Evolutionary conservation across 2,329 filamentous ascomycete species (phyloP).

Genomic region (Arthrobotrys pseudoclavata): DNA sequence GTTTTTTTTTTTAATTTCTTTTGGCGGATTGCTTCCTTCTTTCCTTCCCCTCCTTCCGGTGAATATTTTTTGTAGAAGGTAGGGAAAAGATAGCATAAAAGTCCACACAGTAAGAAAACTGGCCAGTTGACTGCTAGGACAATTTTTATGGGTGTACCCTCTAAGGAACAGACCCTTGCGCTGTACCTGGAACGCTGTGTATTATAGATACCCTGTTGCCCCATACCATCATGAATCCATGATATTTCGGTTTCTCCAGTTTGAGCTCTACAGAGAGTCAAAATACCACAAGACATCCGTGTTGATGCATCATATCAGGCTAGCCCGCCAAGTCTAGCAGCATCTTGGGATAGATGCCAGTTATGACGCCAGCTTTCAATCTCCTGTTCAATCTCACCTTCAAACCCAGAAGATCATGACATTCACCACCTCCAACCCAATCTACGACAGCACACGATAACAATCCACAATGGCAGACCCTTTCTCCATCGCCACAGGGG

Average conservation of each 20-base stretch:
- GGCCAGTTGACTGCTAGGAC: too few species aligned
- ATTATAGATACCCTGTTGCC: too few species aligned
- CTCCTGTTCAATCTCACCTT: conserved; percentile 8
- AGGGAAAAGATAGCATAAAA: too few species aligned
- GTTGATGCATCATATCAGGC: conserved; percentile 3
- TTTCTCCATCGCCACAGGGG: conserved; percentile 50
- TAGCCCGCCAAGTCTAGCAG: conserved; percentile 27
- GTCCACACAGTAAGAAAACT: too few species aligned
- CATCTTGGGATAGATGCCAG: background rate
- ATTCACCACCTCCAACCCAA: background rate
- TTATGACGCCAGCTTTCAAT: conserved; percentile 14
- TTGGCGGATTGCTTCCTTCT: too few species aligned
- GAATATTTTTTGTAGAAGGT: too few species aligned
- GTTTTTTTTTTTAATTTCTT: conserved; percentile 17
- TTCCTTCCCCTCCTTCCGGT: too few species aligned
- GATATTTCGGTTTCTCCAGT: too few species aligned
- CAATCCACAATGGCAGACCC: conserved; percentile 41
- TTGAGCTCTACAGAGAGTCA: background rate
- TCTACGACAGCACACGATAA: background rate
- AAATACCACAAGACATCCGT: conserved; percentile 6
- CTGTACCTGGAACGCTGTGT: too few species aligned
- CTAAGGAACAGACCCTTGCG: too few species aligned
- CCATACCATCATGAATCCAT: too few species aligned
- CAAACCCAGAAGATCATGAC: background rate
- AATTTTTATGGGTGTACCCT: too few species aligned